Base-by-base conservation (phyloP, 2,329 filamentous ascomycete genomes). In the Xylaria digitata region DNA sequence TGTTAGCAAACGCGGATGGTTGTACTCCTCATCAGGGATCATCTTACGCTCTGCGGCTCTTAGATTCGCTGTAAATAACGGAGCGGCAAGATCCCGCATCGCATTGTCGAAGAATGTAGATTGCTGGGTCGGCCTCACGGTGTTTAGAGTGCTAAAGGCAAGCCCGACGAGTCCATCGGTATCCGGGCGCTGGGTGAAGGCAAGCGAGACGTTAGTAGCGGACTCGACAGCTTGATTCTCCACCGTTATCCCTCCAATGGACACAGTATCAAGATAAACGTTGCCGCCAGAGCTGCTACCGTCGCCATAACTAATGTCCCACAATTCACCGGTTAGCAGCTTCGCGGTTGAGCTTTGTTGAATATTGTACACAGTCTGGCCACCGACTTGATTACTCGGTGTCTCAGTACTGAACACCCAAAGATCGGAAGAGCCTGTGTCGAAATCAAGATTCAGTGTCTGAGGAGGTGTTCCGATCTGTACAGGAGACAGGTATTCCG, bases 11-110 rank as follows among this genome's bases (percentile, higher is more conserved):
- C 15, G 4, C 5, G n/a, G 15, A 52, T n/a, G 45, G 9, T 1
- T 62, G 2, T 23, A 26, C 61, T 13, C 19, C 13, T 50, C 32
- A 11, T 53, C 13, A 17, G 49, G 19, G 19, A 11, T 17, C 9
- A 30, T 11, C 70, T 63, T 73, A 81, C 80, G 74, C 59, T 78
- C 77, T n/a, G 75, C 72, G 55, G 76, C 72, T 70, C 73, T 79
- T 34, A 81, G 67, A 62, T 81, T 77, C 50, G 84, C 86, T 9
- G 87, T 86, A 77, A 90, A 90, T 46, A 90, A 76, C 11, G 84
- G 85, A 40, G 67, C 56, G n/a, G 74, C 75, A 1, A 80, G 71
- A 54, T 75, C 48, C 26, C 48, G 40, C 40, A 73, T 58, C 46
- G 78, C 75, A 42, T 81, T 82, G 55, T 81, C 79, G 30, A 82